Percentiles rank a stretch among this genome's conserved stretches.
These are phyloP conservation scores for Wickerhamiella galacta DNA, from an alignment of 805 yeast genomes.

Conservation along the genomic window DNA sequence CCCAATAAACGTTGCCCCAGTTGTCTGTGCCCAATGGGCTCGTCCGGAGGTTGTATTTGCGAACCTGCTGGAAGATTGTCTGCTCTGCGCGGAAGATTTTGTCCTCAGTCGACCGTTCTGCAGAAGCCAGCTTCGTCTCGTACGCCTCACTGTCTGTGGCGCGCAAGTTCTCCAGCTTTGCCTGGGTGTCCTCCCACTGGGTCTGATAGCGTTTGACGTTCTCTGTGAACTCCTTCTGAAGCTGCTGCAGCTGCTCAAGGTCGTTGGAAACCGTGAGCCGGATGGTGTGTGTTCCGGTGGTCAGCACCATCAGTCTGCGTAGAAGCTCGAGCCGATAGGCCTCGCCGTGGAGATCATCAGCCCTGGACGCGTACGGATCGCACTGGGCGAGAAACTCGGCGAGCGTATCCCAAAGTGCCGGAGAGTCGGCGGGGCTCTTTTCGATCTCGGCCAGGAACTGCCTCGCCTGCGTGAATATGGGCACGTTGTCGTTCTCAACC, in stretches of 20 bases:
- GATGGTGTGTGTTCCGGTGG: constrained; percentile 22
- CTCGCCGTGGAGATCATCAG: constrained; percentile 14
- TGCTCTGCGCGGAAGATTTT: constrained; percentile 18
- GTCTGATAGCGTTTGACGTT: constrained; percentile 16
- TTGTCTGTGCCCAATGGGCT: constrained; percentile 21
- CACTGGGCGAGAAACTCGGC: constrained; percentile 13
- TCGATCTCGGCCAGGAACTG: constrained; percentile 19
- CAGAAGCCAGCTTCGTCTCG: constrained; percentile 15
- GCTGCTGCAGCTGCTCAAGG: constrained; percentile 16
- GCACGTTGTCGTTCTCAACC: constrained; percentile 19
- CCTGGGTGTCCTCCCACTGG: constrained; percentile 13
- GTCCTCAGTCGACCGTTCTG: constrained; percentile 14
- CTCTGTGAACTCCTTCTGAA: constrained; percentile 15
- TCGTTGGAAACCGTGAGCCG: constrained; percentile 21
- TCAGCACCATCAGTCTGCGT: constrained; percentile 16
- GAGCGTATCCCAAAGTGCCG: constrained; percentile 20
- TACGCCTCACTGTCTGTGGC: constrained; percentile 14
- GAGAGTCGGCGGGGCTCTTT: constrained; percentile 19
- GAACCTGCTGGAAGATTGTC: constrained; percentile 14
- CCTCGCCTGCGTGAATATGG: constrained; percentile 16
- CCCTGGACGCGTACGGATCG: constrained; percentile 9
- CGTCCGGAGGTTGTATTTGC: constrained; percentile 20
- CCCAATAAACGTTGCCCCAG: constrained; percentile 23
- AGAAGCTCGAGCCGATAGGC: constrained; percentile 16
- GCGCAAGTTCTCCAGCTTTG: constrained; percentile 13